phyloP scores from a whole-genome alignment of 139 green algal genomes.

The Tetradesmus obliquus region DNA sequence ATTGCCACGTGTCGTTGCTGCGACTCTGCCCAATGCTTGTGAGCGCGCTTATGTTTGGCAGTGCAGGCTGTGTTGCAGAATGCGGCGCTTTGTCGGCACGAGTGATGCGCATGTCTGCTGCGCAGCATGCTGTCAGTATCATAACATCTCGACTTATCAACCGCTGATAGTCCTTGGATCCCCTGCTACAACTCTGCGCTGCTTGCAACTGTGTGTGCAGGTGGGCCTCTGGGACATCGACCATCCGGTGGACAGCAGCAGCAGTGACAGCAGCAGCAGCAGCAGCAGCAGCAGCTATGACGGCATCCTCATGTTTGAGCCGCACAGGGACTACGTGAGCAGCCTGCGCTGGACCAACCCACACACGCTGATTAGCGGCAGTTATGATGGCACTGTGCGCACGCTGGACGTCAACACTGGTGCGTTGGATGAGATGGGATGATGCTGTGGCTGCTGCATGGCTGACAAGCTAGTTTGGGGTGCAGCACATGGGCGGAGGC shows the following conservation, averaged over 20 bases:
- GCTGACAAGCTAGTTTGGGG: too few species aligned
- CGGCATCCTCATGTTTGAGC: slow-evolving; percentile 51
- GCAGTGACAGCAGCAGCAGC: background rate
- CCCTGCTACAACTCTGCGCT: too few species aligned
- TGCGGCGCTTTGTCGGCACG: background rate
- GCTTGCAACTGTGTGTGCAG: background rate
- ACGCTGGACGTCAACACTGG: slow-evolving; percentile 63
- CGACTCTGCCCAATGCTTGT: too few species aligned
- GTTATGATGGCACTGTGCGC: slow-evolving; percentile 79
- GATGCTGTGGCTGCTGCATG: too few species aligned
- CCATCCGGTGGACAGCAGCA: background rate
- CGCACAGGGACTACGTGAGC: slow-evolving; percentile 60
- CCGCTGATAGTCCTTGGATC: too few species aligned
- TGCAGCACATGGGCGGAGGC: background rate
- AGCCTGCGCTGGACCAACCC: slow-evolving; percentile 53
- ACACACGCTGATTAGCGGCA: slow-evolving; percentile 61
- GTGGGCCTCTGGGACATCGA: slow-evolving; percentile 42
- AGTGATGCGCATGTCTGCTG: background rate
- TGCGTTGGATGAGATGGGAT: background rate
- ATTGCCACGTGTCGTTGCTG: too few species aligned
- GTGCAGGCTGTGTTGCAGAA: background rate
- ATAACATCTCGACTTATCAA: too few species aligned
- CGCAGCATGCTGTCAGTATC: too few species aligned
- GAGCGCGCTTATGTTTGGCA: too few species aligned
- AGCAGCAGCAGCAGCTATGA: slow-evolving; percentile 18